Conservation (phyloP, 1,284 basidiomycete species). For the Neolentinus lepideus region DNA sequence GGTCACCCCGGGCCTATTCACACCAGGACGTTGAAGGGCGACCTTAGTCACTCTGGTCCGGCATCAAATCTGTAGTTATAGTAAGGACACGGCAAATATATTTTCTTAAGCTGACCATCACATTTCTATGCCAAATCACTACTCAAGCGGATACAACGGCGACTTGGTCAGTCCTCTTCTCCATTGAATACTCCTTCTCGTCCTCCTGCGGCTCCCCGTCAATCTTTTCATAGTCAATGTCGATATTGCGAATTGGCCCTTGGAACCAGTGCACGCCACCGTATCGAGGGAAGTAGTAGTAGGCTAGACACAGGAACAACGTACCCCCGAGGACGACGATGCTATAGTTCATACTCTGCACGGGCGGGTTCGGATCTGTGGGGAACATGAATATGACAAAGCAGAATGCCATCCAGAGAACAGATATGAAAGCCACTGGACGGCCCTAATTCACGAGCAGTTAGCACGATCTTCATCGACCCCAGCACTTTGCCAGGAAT, state of each 20-base stretch:
- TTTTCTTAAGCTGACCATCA: too few relatives aligned
- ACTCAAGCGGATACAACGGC: too few relatives aligned
- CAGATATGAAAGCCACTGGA: slow-evolving; percentile 42
- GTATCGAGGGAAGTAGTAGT: slow-evolving; percentile 62
- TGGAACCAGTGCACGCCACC: slow-evolving; percentile 66
- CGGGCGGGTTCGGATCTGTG: slow-evolving; percentile 34
- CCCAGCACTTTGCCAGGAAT: too few relatives aligned
- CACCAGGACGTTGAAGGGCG: too few relatives aligned
- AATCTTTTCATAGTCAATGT: neutral
- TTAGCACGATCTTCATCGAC: too few relatives aligned
- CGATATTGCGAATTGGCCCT: slow-evolving; percentile 43
- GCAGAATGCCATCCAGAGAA: slow-evolving; percentile 57
- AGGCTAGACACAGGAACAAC: slow-evolving; percentile 44
- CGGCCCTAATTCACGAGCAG: too few relatives aligned
- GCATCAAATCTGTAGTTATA: too few relatives aligned
- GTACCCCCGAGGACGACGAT: slow-evolving; percentile 54
- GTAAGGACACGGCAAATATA: too few relatives aligned
- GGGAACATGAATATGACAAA: slow-evolving; percentile 60
- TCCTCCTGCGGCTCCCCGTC: neutral
- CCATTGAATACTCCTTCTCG: neutral
- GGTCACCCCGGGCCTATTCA: too few relatives aligned
- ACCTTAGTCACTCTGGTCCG: too few relatives aligned
- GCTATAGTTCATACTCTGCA: slow-evolving; percentile 59
- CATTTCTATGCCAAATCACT: too few relatives aligned
- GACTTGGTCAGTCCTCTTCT: too few relatives aligned